Base-by-base conservation (phyloP, 495 filamentous ascomycete species). In the Pyronema omphalodes region DNA sequence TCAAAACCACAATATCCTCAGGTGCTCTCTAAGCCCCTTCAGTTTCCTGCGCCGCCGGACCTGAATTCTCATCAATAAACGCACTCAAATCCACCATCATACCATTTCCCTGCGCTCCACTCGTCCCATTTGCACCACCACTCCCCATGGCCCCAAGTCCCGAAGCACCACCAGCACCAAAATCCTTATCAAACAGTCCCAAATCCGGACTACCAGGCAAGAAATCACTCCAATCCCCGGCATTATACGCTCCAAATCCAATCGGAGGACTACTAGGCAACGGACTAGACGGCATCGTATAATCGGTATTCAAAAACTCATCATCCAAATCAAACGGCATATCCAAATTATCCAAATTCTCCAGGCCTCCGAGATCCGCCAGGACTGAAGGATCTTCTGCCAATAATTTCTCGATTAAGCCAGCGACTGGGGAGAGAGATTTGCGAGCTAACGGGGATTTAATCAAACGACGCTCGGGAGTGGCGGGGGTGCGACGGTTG, bases 201-300 rank as follows among this genome's bases (percentile, higher is more conserved):
- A 29, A 29, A 29, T 59, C 56, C 23, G 59, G 62, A 14, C 45
- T 59, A 1, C 53, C 57, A 14, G 62, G 63, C 17, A 65, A 39
- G 52, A 65, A 65, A 35, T 56, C 62, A 8, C 53, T 60, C 63
- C 63, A 66, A 6, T 37, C 41, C 9, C 14, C 33, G 1, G 18
- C 29, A 9, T 12, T 8, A 50, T 50, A 50, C 19, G 36, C 12
- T n/a, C 9, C 47, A 50, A 50, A 50, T 3, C 47, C 47, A 23
- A 17, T 50, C 12, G 47, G 47, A n/a, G 47, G 47, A 17, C 9
- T 11, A 34, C 47, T 50, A 6, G 58, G 58, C 15, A 59, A 60
- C 35, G 62, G 62, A 7, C 55, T 59, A 40, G 55, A 59, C 18
- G 63, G 63, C 59, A 64, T 65, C 6, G 59, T 65, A 56, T 62